Evolutionary conservation across 352 stramenopile genomes (phyloP).

Genomic region (Globisporangium okanoganense): DNA sequence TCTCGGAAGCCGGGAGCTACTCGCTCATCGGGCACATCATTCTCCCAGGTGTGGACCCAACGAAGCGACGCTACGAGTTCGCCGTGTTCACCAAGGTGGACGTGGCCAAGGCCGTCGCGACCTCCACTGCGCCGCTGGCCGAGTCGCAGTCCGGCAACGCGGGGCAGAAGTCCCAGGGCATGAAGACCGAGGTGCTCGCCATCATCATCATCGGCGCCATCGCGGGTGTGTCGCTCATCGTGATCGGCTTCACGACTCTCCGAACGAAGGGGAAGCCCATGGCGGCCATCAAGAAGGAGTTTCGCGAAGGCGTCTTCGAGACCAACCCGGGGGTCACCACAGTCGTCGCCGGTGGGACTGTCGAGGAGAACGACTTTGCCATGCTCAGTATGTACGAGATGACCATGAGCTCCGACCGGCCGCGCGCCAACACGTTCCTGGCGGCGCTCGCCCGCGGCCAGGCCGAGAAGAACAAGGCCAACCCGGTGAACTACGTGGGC

Average conservation of each 20-base stretch:
- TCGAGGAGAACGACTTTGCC: conserved; percentile 66
- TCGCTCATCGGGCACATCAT: conserved; percentile 60
- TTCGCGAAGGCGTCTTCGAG: not conserved
- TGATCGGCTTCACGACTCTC: conserved; percentile 62
- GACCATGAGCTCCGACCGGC: conserved; percentile 40
- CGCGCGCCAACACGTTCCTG: conserved; percentile 44
- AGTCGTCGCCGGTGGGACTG: conserved; percentile 23
- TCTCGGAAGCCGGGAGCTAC: conserved; percentile 42
- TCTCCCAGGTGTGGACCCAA: conserved; percentile 38
- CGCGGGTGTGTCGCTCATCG: conserved; percentile 53
- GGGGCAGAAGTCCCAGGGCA: conserved; percentile 15
- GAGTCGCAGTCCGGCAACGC: not conserved
- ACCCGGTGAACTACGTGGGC: conserved; percentile 44
- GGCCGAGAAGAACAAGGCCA: conserved; percentile 25
- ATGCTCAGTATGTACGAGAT: conserved; percentile 76
- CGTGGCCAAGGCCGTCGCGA: conserved; percentile 26
- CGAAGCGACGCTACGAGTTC: conserved; percentile 59
- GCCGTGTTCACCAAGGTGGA: conserved; percentile 49
- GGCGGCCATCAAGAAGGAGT: conserved; percentile 14
- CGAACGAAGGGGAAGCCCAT: conserved; percentile 33
- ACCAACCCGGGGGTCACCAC: conserved; percentile 22
- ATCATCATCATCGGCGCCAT: conserved; percentile 72
- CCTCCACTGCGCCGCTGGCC: conserved; percentile 22
- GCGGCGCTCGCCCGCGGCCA: conserved; percentile 26
- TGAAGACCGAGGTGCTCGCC: conserved; percentile 62